These are phyloP conservation scores for Ophiostoma ips DNA, from an alignment of 2,329 filamentous ascomycete genomes.

Conservation along the genomic window DNA sequence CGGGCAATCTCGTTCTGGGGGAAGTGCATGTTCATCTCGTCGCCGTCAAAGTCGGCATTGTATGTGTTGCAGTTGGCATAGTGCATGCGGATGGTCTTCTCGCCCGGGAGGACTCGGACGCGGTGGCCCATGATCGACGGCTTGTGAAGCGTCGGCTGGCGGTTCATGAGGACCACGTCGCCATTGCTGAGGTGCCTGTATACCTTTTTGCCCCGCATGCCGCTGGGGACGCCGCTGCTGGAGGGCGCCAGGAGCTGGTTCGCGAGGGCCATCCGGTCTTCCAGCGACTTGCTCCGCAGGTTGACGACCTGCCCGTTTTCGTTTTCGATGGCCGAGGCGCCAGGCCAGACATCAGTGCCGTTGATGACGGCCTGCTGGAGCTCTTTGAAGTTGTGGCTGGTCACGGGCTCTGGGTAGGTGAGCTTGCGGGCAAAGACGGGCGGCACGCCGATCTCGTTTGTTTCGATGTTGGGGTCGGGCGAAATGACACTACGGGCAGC, in stretches of 20 bases:
- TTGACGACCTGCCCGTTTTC: slow-evolving; percentile 87
- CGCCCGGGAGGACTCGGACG: slow-evolving; percentile 78
- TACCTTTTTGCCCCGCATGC: slow-evolving; percentile 84
- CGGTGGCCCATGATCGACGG: slow-evolving; percentile 98
- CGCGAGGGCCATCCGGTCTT: slow-evolving; percentile 78
- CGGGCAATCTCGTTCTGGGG: slow-evolving; percentile 92
- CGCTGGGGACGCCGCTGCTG: slow-evolving; percentile 56
- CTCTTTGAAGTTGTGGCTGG: slow-evolving; percentile 91
- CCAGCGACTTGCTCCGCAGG: slow-evolving; percentile 70
- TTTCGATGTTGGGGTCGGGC: slow-evolving; percentile 96
- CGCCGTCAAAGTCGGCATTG: slow-evolving; percentile 97
- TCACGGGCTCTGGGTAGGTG: slow-evolving; percentile 94
- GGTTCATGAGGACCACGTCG: slow-evolving; percentile 97
- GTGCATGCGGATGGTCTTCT: slow-evolving; percentile 98
- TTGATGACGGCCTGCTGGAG: slow-evolving; percentile 95
- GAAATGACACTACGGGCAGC: slow-evolving; percentile 96
- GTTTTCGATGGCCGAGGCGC: slow-evolving; percentile 86
- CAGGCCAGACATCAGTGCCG: slow-evolving; percentile 84
- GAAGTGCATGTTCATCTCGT: slow-evolving; percentile 99
- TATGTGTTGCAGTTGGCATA: slow-evolving; percentile 99
- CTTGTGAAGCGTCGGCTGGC: slow-evolving; percentile 94
- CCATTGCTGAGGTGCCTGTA: slow-evolving; percentile 92
- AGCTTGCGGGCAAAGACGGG: slow-evolving; percentile 95
- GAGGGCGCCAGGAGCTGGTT: slow-evolving; percentile 86
- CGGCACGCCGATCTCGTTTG: slow-evolving; percentile 95